Percentiles rank a stretch among this genome's conserved stretches.
Conservation (phyloP, 208 protist species). For the Leishmania lainsoni region DNA sequence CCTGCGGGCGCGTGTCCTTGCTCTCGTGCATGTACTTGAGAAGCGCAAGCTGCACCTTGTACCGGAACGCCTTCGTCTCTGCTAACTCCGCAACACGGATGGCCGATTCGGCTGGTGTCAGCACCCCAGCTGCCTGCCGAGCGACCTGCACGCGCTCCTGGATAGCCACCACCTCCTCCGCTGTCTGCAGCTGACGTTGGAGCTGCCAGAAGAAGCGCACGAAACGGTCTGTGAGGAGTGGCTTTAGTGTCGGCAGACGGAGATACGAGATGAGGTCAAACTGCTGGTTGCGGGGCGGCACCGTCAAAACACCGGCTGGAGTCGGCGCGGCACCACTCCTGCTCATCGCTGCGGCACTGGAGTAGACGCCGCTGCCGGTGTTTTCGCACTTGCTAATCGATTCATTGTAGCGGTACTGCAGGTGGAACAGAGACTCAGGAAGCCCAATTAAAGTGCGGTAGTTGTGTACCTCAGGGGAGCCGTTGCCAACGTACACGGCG, state of each 20-base stretch:
- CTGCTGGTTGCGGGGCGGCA: constrained; percentile 34
- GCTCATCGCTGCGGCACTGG: background rate
- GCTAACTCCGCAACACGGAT: constrained; percentile 56
- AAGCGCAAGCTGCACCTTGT: constrained; percentile 78
- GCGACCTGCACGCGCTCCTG: constrained; percentile 43
- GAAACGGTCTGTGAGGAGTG: constrained; percentile 83
- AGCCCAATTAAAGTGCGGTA: constrained; percentile 77
- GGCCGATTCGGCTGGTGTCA: constrained; percentile 40
- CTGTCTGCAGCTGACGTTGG: constrained; percentile 38
- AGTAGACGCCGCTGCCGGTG: background rate
- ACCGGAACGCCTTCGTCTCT: constrained; percentile 38
- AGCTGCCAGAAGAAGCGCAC: constrained; percentile 69
- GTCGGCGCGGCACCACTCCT: constrained; percentile 1
- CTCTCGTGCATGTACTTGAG: constrained; percentile 85
- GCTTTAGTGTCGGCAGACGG: constrained; percentile 62
- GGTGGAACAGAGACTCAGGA: constrained; percentile 83
- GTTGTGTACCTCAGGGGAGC: constrained; percentile 72
- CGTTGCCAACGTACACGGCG: constrained; percentile 84
- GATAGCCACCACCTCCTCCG: constrained; percentile 57
- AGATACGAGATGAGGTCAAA: constrained; percentile 85
- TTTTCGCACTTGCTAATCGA: constrained; percentile 17
- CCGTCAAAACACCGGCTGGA: constrained; percentile 38
- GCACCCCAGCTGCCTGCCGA: constrained; percentile 20
- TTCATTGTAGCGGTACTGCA: constrained; percentile 82
- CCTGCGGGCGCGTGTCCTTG: constrained; percentile 80